A percentile compares a stretch with the other conserved stretches of the same genome.
Evolutionary conservation across 306 rosid genomes (phyloP).

Genomic region (Rubus idaeus): DNA sequence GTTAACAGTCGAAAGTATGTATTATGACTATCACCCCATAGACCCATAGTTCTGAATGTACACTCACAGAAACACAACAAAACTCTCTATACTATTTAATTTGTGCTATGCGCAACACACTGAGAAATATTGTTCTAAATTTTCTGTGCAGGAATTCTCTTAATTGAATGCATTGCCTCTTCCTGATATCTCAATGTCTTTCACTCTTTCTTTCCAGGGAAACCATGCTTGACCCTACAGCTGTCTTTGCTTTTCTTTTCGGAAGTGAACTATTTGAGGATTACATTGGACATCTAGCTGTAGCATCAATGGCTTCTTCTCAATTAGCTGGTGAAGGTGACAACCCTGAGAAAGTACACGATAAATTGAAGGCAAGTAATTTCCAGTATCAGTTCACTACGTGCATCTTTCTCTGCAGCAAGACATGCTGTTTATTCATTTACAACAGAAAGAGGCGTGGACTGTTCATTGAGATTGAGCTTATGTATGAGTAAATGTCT

Average conservation of each 20-base stretch:
- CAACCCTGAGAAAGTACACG: conserved; percentile 63
- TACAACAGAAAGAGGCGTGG: not conserved
- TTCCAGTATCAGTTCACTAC: conserved; percentile 7
- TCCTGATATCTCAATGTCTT: conserved; percentile 10
- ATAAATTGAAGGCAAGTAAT: conserved; percentile 80
- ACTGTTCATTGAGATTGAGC: not conserved
- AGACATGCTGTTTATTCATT: not conserved
- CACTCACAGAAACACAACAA: not conserved
- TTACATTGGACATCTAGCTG: conserved; percentile 84
- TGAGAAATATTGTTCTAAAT: not conserved
- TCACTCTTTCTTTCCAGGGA: conserved; percentile 50
- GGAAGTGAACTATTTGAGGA: conserved; percentile 96
- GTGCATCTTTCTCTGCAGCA: not conserved
- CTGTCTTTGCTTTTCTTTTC: conserved; percentile 82
- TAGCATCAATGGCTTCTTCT: conserved; percentile 91
- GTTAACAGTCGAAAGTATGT: not conserved
- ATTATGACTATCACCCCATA: too few relatives aligned
- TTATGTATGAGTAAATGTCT: not conserved
- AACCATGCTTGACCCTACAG: conserved; percentile 84
- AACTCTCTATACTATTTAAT: not conserved
- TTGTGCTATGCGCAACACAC: not conserved
- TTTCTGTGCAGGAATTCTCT: not conserved
- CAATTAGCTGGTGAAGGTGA: conserved; percentile 56
- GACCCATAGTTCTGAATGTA: not conserved
- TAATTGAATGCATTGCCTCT: not conserved